Conservation (phyloP, 805 yeast species). For the Candida awuae region DNA sequence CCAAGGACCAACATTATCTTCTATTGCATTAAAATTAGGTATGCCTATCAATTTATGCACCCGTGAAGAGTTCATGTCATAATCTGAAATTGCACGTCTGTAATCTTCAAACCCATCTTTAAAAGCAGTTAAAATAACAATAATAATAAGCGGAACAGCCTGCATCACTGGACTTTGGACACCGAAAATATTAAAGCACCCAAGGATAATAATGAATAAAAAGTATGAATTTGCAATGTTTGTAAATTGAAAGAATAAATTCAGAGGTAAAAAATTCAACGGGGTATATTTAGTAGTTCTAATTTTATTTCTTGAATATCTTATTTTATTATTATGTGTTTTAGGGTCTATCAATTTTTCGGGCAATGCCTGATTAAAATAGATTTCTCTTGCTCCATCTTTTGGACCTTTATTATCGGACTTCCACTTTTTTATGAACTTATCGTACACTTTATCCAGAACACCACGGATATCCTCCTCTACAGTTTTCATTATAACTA, state of each 20-base stretch:
- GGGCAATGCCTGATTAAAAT: slow-evolving; percentile 54
- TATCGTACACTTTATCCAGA: neutral
- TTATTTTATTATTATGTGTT: slow-evolving; percentile 37
- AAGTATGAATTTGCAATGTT: slow-evolving; percentile 57
- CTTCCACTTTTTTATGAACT: neutral
- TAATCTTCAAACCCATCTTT: slow-evolving; percentile 77
- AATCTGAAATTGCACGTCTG: slow-evolving; percentile 54
- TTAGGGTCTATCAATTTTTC: slow-evolving; percentile 47
- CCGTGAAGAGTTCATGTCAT: slow-evolving; percentile 59
- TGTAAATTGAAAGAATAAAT: slow-evolving; percentile 44
- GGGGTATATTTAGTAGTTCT: slow-evolving; percentile 60
- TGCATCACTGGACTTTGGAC: slow-evolving; percentile 65
- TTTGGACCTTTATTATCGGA: neutral
- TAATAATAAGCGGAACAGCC: slow-evolving; percentile 75
- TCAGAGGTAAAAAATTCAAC: slow-evolving; percentile 48
- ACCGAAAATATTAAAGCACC: slow-evolving; percentile 64
- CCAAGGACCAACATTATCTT: slow-evolving; percentile 54
- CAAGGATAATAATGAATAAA: slow-evolving; percentile 45
- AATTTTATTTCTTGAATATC: slow-evolving; percentile 48
- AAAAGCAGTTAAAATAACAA: slow-evolving; percentile 64
- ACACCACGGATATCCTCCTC: slow-evolving; percentile 8
- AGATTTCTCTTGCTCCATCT: slow-evolving; percentile 35
- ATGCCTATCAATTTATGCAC: slow-evolving; percentile 49
- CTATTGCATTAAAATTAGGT: slow-evolving; percentile 49
- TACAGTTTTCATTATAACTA: slow-evolving; percentile 9